Evolutionary conservation across 202 grass and related monocot genomes (phyloP).

Genomic region (Bolboschoenoplectus hybrid): DNA sequence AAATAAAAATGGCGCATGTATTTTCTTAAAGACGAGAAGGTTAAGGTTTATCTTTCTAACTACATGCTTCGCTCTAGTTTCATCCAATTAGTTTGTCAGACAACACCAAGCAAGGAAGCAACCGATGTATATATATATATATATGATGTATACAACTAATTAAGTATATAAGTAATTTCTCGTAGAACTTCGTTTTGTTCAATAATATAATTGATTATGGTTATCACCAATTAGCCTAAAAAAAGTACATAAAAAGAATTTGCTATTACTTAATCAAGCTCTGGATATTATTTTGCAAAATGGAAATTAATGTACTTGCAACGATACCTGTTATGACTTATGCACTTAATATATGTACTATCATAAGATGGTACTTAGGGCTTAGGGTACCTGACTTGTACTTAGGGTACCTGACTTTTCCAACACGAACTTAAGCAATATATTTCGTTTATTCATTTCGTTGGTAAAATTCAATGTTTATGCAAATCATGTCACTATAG

Average conservation of each 20-base stretch:
- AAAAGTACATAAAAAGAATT: background rate
- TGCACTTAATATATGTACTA: too few relatives aligned
- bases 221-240: conserved; percentile 3
- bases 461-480: too few relatives aligned
- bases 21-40: background rate
- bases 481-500: background rate
- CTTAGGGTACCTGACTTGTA: too few relatives aligned
- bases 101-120: background rate
- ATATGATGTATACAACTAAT: background rate
- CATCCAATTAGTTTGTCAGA: background rate
- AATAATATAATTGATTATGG: background rate
- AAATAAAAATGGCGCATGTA: too few relatives aligned
- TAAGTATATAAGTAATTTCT: background rate
- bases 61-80: background rate
- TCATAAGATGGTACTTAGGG: too few relatives aligned
- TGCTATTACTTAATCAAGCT: too few relatives aligned
- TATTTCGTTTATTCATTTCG: too few relatives aligned
- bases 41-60: background rate
- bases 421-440: too few relatives aligned
- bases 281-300: too few relatives aligned
- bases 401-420: too few relatives aligned
- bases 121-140: background rate
- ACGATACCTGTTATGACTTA: too few relatives aligned
- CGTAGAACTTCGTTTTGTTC: background rate
- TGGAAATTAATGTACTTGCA: too few relatives aligned